Conservation (phyloP, 2,329 filamentous ascomycete species). For the Rachicladosporium sp. region DNA sequence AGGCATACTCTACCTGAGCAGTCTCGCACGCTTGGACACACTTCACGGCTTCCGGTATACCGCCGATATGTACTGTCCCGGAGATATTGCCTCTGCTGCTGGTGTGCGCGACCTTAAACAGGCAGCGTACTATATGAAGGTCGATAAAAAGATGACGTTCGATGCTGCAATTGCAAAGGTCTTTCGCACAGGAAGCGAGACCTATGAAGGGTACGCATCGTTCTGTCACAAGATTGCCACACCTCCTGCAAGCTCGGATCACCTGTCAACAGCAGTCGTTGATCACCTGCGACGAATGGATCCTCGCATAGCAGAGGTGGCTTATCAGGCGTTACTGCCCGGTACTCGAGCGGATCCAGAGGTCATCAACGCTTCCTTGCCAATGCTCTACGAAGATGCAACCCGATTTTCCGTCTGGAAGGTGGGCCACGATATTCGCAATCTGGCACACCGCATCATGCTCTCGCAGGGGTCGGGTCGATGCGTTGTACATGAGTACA, state of each 20-base stretch:
- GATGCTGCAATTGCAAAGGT: constrained; percentile 4
- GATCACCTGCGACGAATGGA: constrained; percentile 26
- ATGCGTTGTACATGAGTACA: constrained; percentile 25
- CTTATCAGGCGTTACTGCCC: constrained; percentile 30
- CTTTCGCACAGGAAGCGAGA: background rate
- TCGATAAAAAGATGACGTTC: constrained; percentile 21
- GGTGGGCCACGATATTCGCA: constrained; percentile 24
- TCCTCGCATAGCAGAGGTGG: constrained; percentile 35
- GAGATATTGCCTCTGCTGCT: constrained; percentile 34
- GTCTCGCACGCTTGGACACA: too few species aligned
- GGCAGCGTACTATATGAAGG: constrained; percentile 29
- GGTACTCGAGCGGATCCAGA: constrained; percentile 10
- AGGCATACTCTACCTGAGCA: too few species aligned
- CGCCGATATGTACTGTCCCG: constrained; percentile 30
- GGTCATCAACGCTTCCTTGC: constrained; percentile 46
- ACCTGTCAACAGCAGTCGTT: background rate
- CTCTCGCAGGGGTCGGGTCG: constrained; percentile 6
- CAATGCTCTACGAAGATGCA: constrained; percentile 44
- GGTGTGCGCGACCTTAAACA: constrained; percentile 24
- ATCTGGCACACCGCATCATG: constrained; percentile 28
- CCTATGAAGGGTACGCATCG: constrained; percentile 8
- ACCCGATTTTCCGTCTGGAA: constrained; percentile 31
- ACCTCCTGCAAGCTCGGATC: too few species aligned
- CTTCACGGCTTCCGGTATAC: constrained; percentile 12
- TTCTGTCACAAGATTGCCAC: constrained; percentile 4